Conservation (phyloP, 2,329 filamentous ascomycete genomes). For the Penicillium sp. region DNA sequence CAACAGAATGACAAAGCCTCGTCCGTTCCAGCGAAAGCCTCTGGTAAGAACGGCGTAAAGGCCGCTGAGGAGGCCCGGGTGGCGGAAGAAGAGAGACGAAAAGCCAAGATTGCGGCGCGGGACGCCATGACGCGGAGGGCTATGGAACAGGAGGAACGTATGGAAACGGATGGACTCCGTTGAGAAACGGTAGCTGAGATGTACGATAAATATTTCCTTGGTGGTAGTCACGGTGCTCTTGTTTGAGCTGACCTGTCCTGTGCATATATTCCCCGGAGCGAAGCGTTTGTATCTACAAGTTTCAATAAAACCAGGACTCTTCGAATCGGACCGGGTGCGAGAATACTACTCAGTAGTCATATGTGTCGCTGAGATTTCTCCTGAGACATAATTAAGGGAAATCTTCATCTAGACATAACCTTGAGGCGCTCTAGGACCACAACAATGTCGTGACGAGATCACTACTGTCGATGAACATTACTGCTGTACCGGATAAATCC, state of each 20-base stretch:
- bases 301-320: neutral
- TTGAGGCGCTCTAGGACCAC: too few species aligned
- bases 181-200: conserved; percentile 13
- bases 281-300: conserved; percentile 2
- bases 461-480: too few species aligned
- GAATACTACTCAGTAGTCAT: neutral
- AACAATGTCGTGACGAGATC: too few species aligned
- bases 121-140: conserved; percentile 41
- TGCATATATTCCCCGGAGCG: neutral
- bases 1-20: conserved; percentile 11
- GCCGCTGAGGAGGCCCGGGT: conserved; percentile 11
- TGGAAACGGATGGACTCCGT: conserved; percentile 37
- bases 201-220: neutral
- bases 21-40: conserved; percentile 1
- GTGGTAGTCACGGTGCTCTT: neutral
- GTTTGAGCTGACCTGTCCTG: neutral
- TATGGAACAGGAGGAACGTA: conserved; percentile 46
- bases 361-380: too few species aligned
- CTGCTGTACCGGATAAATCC: too few species aligned
- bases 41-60: neutral
- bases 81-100: conserved; percentile 33
- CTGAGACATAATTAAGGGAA: too few species aligned
- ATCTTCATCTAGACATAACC: too few species aligned
- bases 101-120: conserved; percentile 39
- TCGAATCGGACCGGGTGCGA: neutral